phyloP scores from a whole-genome alignment of 148 eudicot species.

The Polygonum maritimum region DNA sequence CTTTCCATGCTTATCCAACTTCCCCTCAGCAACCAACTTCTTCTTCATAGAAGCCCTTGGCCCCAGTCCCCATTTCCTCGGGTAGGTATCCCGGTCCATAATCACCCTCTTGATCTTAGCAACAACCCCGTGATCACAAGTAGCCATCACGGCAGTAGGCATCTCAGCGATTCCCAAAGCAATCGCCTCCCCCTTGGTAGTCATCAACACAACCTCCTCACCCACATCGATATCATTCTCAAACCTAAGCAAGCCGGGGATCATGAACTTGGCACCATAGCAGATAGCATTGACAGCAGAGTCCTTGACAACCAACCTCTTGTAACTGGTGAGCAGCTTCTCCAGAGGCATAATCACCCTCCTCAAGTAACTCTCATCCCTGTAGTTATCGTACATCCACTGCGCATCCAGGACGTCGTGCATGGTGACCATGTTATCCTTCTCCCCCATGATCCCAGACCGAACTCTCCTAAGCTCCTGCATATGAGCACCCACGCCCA shows the following conservation, averaged over 20 bases:
- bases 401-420: slow-evolving; percentile 94
- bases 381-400: slow-evolving; percentile 77
- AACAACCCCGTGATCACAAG: too few relatives aligned
- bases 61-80: too few relatives aligned
- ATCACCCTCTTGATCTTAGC: too few relatives aligned
- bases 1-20: too few relatives aligned
- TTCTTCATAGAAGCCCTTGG: too few relatives aligned
- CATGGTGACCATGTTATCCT: slow-evolving; percentile 92
- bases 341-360: slow-evolving; percentile 88
- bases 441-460: slow-evolving; percentile 79
- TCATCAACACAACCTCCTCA: slow-evolving; percentile 85
- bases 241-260: slow-evolving; percentile 87
- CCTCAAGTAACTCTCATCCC: slow-evolving; percentile 83
- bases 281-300: slow-evolving; percentile 91
- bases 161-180: slow-evolving; percentile 77
- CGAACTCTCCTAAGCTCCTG: slow-evolving; percentile 82
- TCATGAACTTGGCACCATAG: slow-evolving; percentile 94
- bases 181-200: slow-evolving; percentile 56
- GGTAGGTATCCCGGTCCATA: too few relatives aligned
- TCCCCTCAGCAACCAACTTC: too few relatives aligned
- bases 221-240: slow-evolving; percentile 92
- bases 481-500: slow-evolving; percentile 92
- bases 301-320: slow-evolving; percentile 94
- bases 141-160: too few relatives aligned
- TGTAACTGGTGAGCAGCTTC: slow-evolving; percentile 67